Evolutionary conservation across 495 filamentous ascomycete species (phyloP).

Genomic region (Friedmanniomyces simplex): DNA sequence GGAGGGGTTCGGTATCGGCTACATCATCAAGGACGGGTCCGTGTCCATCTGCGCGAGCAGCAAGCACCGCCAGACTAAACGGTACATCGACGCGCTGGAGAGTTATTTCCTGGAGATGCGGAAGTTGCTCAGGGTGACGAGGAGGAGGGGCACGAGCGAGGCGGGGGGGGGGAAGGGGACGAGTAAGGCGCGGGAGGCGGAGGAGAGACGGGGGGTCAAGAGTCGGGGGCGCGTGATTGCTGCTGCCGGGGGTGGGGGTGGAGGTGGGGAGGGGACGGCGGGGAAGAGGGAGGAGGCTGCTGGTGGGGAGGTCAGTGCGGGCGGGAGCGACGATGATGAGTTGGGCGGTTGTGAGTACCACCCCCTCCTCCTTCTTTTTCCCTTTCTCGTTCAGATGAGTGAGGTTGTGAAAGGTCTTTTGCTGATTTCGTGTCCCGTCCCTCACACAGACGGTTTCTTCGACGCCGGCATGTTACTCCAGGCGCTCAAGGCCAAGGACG

Average conservation of each 20-base stretch:
- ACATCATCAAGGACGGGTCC: slow-evolving; percentile 95
- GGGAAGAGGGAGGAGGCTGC: slow-evolving; percentile 49
- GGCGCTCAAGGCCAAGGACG: slow-evolving; percentile 55
- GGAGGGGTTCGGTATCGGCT: slow-evolving; percentile 94
- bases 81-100: slow-evolving; percentile 83
- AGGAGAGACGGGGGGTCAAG: slow-evolving; percentile 42
- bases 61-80: slow-evolving; percentile 85
- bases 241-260: background rate
- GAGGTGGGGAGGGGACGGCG: slow-evolving; percentile 28
- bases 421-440: slow-evolving; percentile 21
- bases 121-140: slow-evolving; percentile 61
- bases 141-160: slow-evolving; percentile 45
- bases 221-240: slow-evolving; percentile 46
- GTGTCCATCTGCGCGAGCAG: slow-evolving; percentile 86
- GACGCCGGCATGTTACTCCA: slow-evolving; percentile 88
- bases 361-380: too few relatives aligned
- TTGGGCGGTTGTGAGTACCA: slow-evolving; percentile 84
- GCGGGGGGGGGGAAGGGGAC: slow-evolving; percentile 41
- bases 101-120: slow-evolving; percentile 82
- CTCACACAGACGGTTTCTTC: slow-evolving; percentile 85
- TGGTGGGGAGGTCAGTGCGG: slow-evolving; percentile 32
- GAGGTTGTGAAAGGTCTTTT: slow-evolving; percentile 1
- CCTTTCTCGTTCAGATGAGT: background rate
- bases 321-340: slow-evolving; percentile 76
- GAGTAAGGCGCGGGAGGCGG: slow-evolving; percentile 57